Base-by-base conservation (phyloP, 2,329 filamentous ascomycete genomes). In the Cercospora berteroae region DNA sequence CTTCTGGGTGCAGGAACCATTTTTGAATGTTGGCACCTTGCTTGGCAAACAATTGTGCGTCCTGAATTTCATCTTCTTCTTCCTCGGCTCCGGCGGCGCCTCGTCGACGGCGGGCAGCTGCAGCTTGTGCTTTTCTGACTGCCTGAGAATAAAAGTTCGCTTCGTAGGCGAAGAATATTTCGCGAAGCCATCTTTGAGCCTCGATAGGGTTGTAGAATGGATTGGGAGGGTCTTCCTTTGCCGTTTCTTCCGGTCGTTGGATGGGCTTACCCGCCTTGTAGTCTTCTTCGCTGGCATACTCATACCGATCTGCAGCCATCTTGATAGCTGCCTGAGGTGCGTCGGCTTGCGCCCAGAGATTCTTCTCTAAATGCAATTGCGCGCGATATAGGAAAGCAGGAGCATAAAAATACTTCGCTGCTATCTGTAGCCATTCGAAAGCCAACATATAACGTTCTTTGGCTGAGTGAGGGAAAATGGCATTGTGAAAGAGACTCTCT, bases 341-440 rank as follows among this genome's bases (percentile, higher is more conserved):
- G 61, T 71, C 33, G n/a, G 73, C 72, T 29, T 60, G 57, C 8
- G 66, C 66, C 73, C 67, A 74, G 23, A 74, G 68, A 8, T 55
- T 73, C 64, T 74, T 68, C 29, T 73, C 65, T 59, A 75, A 66
- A 50, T 62, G 33, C 13, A 78, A 57, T 10, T 69, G 63, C 8
- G 77, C 76, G 12, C 62, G 23, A 13, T 71, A 60, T 4, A 79
- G 71, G 65, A 63, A 71, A 8, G 76, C 71, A 5, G 75, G 74
- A 12, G 76, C 73, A 61, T 77, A 78, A 3, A 10, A 25, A 27
- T 69, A 65, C 1, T 52, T 8, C 1, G 57, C 58, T 1, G 75
- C 72, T 16, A 72, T 31, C 3, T 68, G 33, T 7, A 77, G 69
- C 77, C 77, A 79, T 13, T 68, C 36, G 1, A 71, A 25, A 4